phyloP scores from a whole-genome alignment of 2,329 filamentous ascomycete genomes.

The Aaosphaeria pasadenensis region DNA sequence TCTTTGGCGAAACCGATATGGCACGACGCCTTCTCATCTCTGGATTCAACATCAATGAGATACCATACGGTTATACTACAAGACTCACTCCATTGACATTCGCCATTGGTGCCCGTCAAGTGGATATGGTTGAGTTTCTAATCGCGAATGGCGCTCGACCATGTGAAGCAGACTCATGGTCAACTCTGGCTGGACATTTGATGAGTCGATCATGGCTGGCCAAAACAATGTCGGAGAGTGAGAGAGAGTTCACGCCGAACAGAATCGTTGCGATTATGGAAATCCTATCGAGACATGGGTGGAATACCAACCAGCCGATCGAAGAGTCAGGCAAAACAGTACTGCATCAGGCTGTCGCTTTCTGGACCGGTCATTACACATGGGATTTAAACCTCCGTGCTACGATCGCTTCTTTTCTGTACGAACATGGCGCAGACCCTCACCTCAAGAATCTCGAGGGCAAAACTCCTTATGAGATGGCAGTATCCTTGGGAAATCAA shows the following conservation, averaged over 20 bases:
- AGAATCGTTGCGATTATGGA: slow-evolving; percentile 12
- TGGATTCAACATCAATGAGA: slow-evolving; percentile 16
- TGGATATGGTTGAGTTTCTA: slow-evolving; percentile 18
- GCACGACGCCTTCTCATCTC: slow-evolving; percentile 12
- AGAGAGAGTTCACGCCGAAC: slow-evolving; percentile 10
- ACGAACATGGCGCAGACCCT: slow-evolving; percentile 13
- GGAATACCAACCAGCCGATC: slow-evolving; percentile 15
- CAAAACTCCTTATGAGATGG: slow-evolving; percentile 16
- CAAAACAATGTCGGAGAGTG: slow-evolving; percentile 18
- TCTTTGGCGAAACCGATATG: slow-evolving; percentile 24
- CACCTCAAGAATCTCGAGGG: slow-evolving; percentile 12
- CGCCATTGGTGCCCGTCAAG: slow-evolving; percentile 20
- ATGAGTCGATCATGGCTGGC: slow-evolving; percentile 19
- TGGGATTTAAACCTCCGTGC: slow-evolving; percentile 17
- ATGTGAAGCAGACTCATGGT: slow-evolving; percentile 17
- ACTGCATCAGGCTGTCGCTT: slow-evolving; percentile 20
- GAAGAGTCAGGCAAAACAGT: slow-evolving; percentile 12
- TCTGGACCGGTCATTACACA: slow-evolving; percentile 17
- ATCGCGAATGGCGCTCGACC: slow-evolving; percentile 13
- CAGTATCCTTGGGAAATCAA: slow-evolving; percentile 13
- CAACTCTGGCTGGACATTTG: slow-evolving; percentile 15
- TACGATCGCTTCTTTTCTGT: slow-evolving; percentile 12
- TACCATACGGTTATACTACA: slow-evolving; percentile 21
- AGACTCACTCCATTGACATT: slow-evolving; percentile 15
- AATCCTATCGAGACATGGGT: slow-evolving; percentile 14